These are phyloP conservation scores for Tulasnella sp. DNA, from an alignment of 768 basidiomycete genomes.

Conservation along the genomic window DNA sequence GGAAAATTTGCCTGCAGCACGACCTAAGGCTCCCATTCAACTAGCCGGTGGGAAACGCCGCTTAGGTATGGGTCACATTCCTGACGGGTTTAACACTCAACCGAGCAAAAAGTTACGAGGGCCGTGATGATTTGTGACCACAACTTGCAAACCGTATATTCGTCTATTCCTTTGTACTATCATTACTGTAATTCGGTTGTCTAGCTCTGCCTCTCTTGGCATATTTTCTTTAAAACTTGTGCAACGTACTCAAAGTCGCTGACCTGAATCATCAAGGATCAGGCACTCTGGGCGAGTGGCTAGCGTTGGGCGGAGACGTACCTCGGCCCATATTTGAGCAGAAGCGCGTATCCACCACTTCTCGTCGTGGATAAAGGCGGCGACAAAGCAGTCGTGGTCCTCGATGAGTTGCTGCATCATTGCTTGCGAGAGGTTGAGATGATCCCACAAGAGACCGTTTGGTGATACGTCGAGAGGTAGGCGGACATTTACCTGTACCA, in stretches of 20 bases:
- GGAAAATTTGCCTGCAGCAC: background rate
- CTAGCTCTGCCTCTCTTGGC: background rate
- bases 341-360: conserved; percentile 27
- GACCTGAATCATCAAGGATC: conserved; percentile 2
- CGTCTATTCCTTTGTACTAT: background rate
- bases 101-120: conserved; percentile 8
- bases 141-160: background rate
- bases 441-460: background rate
- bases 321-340: conserved; percentile 29
- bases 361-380: conserved; percentile 23
- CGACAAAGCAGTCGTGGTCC: conserved; percentile 15
- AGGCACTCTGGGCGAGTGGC: background rate
- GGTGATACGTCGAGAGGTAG: conserved; percentile 28
- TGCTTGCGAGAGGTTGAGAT: background rate
- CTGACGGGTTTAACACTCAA: conserved; percentile 8
- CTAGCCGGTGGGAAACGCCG: conserved; percentile 21
- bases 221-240: conserved; percentile 9
- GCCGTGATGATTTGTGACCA: background rate
- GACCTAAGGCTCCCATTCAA: background rate
- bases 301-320: background rate
- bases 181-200: background rate
- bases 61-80: conserved; percentile 15
- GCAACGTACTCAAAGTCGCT: conserved; percentile 26
- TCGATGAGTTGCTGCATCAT: background rate
- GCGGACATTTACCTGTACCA: conserved; percentile 27